Conservation (phyloP, 1,139 yeast species). For the Petasospora fabianii region DNA sequence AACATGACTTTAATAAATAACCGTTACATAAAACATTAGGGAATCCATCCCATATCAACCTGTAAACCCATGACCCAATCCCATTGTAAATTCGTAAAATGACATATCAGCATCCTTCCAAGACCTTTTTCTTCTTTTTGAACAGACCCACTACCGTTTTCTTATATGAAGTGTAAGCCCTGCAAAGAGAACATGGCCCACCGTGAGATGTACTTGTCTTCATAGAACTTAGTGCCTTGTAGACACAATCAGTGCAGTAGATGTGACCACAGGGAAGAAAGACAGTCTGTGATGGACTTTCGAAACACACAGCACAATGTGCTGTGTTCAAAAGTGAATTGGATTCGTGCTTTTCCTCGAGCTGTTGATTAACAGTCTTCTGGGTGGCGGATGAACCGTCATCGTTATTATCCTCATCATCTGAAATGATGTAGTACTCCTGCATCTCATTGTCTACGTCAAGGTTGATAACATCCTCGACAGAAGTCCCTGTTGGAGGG, state of each 20-base stretch:
- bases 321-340: conserved; percentile 33
- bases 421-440: conserved; percentile 22
- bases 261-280: conserved; percentile 54
- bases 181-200: conserved; percentile 45
- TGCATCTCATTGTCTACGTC: conserved; percentile 10
- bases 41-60: neutral
- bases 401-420: conserved; percentile 10
- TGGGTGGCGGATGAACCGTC: conserved; percentile 9
- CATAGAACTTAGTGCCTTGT: conserved; percentile 45
- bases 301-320: conserved; percentile 52
- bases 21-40: too few species aligned
- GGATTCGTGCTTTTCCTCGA: conserved; percentile 25
- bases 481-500: too few species aligned
- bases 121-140: conserved; percentile 28
- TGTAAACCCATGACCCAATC: neutral
- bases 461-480: conserved; percentile 3
- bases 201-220: conserved; percentile 29
- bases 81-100: neutral
- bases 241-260: conserved; percentile 48
- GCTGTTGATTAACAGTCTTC: conserved; percentile 28
- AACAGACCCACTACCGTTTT: conserved; percentile 29
- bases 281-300: conserved; percentile 42
- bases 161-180: conserved; percentile 37
- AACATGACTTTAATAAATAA: too few species aligned
- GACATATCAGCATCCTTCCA: conserved; percentile 10